Evolutionary conservation across 208 protist genomes (phyloP).

Genomic region (Crithidia fasciculata): DNA sequence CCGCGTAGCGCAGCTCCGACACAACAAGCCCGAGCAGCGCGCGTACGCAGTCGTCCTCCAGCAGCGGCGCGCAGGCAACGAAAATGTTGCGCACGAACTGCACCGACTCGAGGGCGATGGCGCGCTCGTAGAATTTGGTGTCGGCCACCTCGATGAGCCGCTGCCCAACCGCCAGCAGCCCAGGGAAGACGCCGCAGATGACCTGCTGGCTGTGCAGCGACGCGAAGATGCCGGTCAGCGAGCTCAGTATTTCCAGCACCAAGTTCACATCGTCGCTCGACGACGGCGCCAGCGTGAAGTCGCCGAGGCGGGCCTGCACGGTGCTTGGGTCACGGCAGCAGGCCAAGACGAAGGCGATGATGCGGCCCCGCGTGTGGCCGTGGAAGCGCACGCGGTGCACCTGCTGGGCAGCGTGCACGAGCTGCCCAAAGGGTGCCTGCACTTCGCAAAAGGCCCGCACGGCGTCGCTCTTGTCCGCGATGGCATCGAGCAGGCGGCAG

Average conservation of each 20-base stretch:
- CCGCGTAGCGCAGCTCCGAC: slow-evolving; percentile 29
- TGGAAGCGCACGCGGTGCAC: slow-evolving; percentile 24
- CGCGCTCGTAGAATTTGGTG: slow-evolving; percentile 42
- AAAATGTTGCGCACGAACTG: slow-evolving; percentile 54
- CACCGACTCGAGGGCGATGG: slow-evolving; percentile 45
- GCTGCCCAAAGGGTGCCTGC: slow-evolving; percentile 19
- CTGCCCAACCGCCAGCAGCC: slow-evolving; percentile 29
- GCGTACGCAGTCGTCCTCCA: slow-evolving; percentile 45
- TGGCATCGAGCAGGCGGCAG: slow-evolving; percentile 58
- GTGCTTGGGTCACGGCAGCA: slow-evolving; percentile 26
- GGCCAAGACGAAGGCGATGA: slow-evolving; percentile 54
- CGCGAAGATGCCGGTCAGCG: slow-evolving; percentile 53
- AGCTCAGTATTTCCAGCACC: slow-evolving; percentile 35
- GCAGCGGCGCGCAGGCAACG: slow-evolving; percentile 41
- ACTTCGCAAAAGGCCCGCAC: slow-evolving; percentile 31
- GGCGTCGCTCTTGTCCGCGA: slow-evolving; percentile 47
- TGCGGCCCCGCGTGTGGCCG: slow-evolving; percentile 44
- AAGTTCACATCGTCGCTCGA: slow-evolving; percentile 29
- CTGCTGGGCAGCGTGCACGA: slow-evolving; percentile 30
- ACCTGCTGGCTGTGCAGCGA: slow-evolving; percentile 51
- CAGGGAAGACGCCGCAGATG: slow-evolving; percentile 40
- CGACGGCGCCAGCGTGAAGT: slow-evolving; percentile 14
- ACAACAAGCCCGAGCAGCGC: slow-evolving; percentile 43
- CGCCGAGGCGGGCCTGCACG: slow-evolving; percentile 24
- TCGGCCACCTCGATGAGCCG: slow-evolving; percentile 29